A percentile compares a stretch with the other conserved stretches of the same genome.
phyloP scores from a whole-genome alignment of 225 moss, liverwort and hornwort species.

The Bryum argenteum region DNA sequence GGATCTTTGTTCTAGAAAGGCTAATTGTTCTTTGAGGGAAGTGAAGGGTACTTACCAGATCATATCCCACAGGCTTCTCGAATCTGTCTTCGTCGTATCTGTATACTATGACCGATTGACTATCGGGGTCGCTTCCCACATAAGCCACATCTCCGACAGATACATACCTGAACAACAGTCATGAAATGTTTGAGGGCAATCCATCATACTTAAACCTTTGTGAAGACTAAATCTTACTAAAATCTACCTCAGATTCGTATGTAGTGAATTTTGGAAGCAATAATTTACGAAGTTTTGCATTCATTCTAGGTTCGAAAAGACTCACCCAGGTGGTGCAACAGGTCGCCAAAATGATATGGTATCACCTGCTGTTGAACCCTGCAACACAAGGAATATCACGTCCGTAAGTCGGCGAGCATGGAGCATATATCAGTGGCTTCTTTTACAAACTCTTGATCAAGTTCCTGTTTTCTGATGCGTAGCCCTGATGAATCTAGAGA shows the following conservation, averaged over 20 bases:
- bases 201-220: not conserved
- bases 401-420: slow-evolving; percentile 1
- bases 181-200: not conserved
- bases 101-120: slow-evolving; percentile 62
- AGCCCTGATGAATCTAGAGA: slow-evolving; percentile 6
- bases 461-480: not conserved
- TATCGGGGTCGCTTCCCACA: slow-evolving; percentile 64
- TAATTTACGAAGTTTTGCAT: no score
- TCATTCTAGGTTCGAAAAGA: not conserved
- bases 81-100: slow-evolving; percentile 57
- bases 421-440: not conserved
- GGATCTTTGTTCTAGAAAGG: no score
- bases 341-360: slow-evolving; percentile 53
- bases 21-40: no score
- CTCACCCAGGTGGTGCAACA: slow-evolving; percentile 46
- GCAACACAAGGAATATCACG: slow-evolving; percentile 17
- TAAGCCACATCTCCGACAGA: slow-evolving; percentile 83
- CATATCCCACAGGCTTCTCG: slow-evolving; percentile 72
- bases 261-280: not conserved
- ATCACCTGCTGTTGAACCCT: slow-evolving; percentile 41
- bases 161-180: slow-evolving; percentile 61
- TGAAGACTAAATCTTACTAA: not conserved
- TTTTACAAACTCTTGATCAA: not conserved
- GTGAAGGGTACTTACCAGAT: slow-evolving; percentile 52
- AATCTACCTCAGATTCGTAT: not conserved